Base-by-base conservation (phyloP, 805 yeast genomes). In the Wickerhamomyces kurtzmanii region DNA sequence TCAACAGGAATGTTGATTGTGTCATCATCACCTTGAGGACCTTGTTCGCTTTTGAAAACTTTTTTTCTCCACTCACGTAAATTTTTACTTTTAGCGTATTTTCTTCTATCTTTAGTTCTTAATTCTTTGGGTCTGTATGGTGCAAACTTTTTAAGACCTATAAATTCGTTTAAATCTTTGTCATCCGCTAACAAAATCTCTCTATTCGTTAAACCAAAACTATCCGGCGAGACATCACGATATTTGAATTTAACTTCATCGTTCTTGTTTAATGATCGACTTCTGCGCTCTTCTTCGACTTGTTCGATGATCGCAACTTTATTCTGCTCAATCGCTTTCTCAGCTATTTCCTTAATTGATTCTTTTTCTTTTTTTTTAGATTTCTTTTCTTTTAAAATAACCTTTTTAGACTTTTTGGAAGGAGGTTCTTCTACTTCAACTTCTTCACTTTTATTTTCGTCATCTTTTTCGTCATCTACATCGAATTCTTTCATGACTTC, bases 101-200 rank as follows among this genome's bases (percentile, higher is more conserved):
- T 83, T 49, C 93, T 68, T 55, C 74, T 80, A 52, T 91, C 98
- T 48, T 78, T 84, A 40, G 63, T 55, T 38, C 75, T 65, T 38
- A 67, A 63, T 33, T 82, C 93, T 38, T 70, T 70, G 15, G 84
- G 73, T 51, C 96, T 74, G 52, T 83, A 91, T 17, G 97, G 89
- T 1, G 97, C 96, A 40, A 91, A 75, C 53, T 87, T 87, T 62
- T 89, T 89, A 43, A 91, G 59, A 14, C 96, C 91, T 32, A 86
- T 77, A 45, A 66, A 86, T 31, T 76, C 79, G 54, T 91, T 91
- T 53, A 91, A 64, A 27, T 79, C 81, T 35, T 68, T 65, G 51
- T 91, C 98, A 46, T 83, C 89, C 10, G 98, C 98, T 33, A 84
- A 58, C 30, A 91, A 62, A 26, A 91, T 91, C 43, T 91, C 98